Base-by-base conservation (phyloP, 140 eudicot genomes). In the Anethum foeniculum region DNA sequence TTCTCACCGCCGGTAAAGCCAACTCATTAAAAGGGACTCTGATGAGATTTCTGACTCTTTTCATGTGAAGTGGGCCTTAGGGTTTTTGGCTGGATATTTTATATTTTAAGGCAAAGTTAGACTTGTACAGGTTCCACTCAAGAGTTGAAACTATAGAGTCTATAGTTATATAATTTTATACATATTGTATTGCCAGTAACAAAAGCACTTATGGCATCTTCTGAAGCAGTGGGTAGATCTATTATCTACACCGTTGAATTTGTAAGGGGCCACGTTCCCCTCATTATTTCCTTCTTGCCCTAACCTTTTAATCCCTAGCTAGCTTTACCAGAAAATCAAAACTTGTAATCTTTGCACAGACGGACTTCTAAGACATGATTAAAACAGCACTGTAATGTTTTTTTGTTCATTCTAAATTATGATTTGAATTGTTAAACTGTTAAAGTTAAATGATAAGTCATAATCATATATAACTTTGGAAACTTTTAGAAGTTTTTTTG, bases 21-120 rank as follows among this genome's bases (percentile, higher is more conserved):
- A 75, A 5, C 56, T 62, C 86, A 83, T 74, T 79, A 56, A 79
- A 72, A 73, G 78, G 32, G 38, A 36, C 3, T 43, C 38, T 73
- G 83, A 58, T 73, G 80, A 82, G 62, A 79, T 82, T 54, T 88
- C 92, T 90, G 88, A 88, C 91, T 77, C 48, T 1, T 67, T 52
- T 87, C 88, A 88, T 84, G 90, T 88, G 91, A 79, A 75, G 90
- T 87, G 88, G 88, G 90, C 87, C 75, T 48, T 67, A 72, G 77
- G 84, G 78, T 75, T 81, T 79, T 81, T 49, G 74, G 74, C 21
- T 67, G 58, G 28, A 32, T 67, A 71, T 60, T 54, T 38, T 84
- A 78, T 79, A 71, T 47, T 81, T 78, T 74, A 78, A 81, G 85
- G 71, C 77, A 77, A 86, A 81, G 82, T 65, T 78, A 74, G 34